These are phyloP conservation scores for Tricholoma flavovirens DNA, from an alignment of 768 basidiomycete species.

Conservation along the genomic window DNA sequence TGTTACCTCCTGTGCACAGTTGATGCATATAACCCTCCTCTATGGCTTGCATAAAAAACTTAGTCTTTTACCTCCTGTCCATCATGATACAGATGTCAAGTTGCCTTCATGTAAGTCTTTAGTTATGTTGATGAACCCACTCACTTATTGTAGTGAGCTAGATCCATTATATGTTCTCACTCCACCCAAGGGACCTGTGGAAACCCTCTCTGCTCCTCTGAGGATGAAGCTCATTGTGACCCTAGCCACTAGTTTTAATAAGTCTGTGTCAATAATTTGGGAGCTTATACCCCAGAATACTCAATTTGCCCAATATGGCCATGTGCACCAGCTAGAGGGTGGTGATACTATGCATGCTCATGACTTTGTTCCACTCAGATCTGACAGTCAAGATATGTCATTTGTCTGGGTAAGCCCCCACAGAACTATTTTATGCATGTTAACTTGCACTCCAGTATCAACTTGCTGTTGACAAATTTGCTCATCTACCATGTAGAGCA, in stretches of 20 bases:
- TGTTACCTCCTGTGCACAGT: constrained; percentile 23
- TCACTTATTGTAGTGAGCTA: background rate
- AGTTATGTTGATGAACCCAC: background rate
- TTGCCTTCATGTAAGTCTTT: background rate
- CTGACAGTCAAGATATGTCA: no score
- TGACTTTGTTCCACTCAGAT: no score
- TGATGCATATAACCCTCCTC: constrained; percentile 24
- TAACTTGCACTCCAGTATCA: constrained; percentile 23
- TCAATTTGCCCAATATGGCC: constrained; percentile 20
- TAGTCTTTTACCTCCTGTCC: constrained; percentile 5
- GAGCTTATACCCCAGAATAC: background rate
- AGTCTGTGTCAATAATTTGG: background rate
- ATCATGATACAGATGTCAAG: background rate
- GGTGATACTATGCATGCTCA: constrained; percentile 19
- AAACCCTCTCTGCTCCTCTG: no score
- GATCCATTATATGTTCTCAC: background rate
- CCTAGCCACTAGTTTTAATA: background rate
- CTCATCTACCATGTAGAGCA: background rate
- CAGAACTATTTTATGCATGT: no score
- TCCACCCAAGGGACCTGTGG: background rate
- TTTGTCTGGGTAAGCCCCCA: no score
- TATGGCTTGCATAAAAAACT: constrained; percentile 23
- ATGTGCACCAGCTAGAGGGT: constrained; percentile 18
- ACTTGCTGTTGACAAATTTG: constrained; percentile 15
- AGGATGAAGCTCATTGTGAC: no score